Base-by-base conservation (phyloP, 352 stramenopile species). In the Globisporangium yorkense region DNA sequence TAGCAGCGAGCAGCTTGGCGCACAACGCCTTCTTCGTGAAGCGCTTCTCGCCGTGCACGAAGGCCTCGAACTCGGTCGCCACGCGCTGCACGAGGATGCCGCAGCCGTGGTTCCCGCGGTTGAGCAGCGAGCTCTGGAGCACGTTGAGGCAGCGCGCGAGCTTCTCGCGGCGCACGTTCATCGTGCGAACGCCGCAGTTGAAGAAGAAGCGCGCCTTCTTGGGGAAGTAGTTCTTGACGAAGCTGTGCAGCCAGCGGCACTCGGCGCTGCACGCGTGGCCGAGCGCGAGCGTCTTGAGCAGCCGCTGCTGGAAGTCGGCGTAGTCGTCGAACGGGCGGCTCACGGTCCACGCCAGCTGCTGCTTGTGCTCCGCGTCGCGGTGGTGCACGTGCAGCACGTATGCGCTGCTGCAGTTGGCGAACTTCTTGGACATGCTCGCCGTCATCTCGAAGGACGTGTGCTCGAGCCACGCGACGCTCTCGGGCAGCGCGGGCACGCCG, bases 181-280 rank as follows among this genome's bases (percentile, higher is more conserved):
- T 56, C 5, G 27, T 15, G 13, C 45, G 27, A 3, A 37, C 37
- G 24, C 47, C 48, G 16, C 39, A 49, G 46, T 50, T 49, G 47
- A 33, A 21, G 5, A 83, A 68, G 5, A 80, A 53, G n/a, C 59
- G 70, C 2, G 41, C n/a, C 39, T 63, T 65, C 56, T 79, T 70
- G 15, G 80, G 80, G 55, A 88, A 90, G 55, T 82, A 80, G 55
- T 77, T 67, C 49, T 79, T 78, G 15, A 86, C 56, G 47, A 86
- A 80, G 44, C 72, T 77, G 65, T 84, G 82, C 24, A 90, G 62
- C 72, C 70, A 90, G 41, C 67, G 71, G 67, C 80, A 90, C 54
- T 88, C 75, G 48, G 77, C 74, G 41, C 65, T 66, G 57, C 77
- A 90, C 40, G 59, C 67, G 59, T 90, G 80, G 46, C 77, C 80